A percentile compares a stretch with the other conserved stretches of the same genome.
Conservation (phyloP, 2,329 filamentous ascomycete species). For the Penicillium sp. region DNA sequence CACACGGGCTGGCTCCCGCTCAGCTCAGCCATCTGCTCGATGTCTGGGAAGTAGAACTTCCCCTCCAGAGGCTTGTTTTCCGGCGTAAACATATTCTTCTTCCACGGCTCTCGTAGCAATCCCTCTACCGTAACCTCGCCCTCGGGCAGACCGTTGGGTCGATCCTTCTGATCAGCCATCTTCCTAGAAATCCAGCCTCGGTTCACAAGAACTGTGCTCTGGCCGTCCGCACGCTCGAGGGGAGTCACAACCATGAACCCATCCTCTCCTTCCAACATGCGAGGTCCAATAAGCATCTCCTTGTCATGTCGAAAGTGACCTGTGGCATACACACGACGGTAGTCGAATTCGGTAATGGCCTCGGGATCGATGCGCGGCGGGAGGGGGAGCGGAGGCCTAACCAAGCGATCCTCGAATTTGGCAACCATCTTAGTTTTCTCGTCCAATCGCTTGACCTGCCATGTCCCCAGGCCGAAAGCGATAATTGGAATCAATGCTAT, state of each 20-base stretch:
- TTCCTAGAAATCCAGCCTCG: slow-evolving; percentile 88
- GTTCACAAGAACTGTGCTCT: slow-evolving; percentile 78
- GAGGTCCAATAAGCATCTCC: slow-evolving; percentile 94
- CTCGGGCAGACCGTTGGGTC: slow-evolving; percentile 64
- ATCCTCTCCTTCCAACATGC: slow-evolving; percentile 83
- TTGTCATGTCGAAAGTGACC: slow-evolving; percentile 80
- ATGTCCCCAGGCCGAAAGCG: slow-evolving; percentile 85
- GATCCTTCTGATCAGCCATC: slow-evolving; percentile 62
- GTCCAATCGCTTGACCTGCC: slow-evolving; percentile 88
- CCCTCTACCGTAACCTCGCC: slow-evolving; percentile 80
- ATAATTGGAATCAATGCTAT: slow-evolving; percentile 82
- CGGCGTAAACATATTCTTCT: slow-evolving; percentile 97
- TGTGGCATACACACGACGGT: slow-evolving; percentile 74
- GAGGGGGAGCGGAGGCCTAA: slow-evolving; percentile 80
- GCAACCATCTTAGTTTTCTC: slow-evolving; percentile 95
- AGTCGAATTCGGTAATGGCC: slow-evolving; percentile 89
- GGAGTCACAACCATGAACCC: slow-evolving; percentile 92
- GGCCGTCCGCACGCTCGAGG: slow-evolving; percentile 65
- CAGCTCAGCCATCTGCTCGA: slow-evolving; percentile 82
- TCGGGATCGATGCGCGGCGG: slow-evolving; percentile 78
- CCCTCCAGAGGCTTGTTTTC: slow-evolving; percentile 79
- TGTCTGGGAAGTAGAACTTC: slow-evolving; percentile 94
- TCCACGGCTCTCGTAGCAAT: slow-evolving; percentile 82
- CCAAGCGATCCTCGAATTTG: slow-evolving; percentile 85
- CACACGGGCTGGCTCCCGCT: slow-evolving; percentile 85